Evolutionary conservation across 148 eudicot genomes (phyloP), one percentile per base, ranked within the genome.

Genomic region (Nyssa sinensis): DNA sequence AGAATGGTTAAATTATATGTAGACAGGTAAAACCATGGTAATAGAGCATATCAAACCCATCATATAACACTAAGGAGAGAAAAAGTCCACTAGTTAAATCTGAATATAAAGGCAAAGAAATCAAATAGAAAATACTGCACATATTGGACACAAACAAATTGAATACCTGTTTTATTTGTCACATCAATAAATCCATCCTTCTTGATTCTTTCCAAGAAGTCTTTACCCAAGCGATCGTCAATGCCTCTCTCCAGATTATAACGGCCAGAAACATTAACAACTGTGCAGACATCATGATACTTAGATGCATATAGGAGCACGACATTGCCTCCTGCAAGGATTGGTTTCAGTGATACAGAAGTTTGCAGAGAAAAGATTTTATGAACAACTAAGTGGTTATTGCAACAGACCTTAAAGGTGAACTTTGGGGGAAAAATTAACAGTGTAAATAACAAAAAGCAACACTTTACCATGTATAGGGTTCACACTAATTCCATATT

Each of bases 291-390:
- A 81, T 90, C 97, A 71, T 87, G 93, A 85, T 92, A 90, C 74
- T 88, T 92, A 3, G 98, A 94, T 70, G 95, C 97, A 81, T 94
- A 94, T 17, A 94, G 75, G 51, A 94, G 87, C 73, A 94, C 98
- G 69, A 82, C 89, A 81, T 75, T 79, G 3, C 92, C 98, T 62
- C 98, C 98, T 94, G 92, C 65, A 85, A 74, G 30, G 70, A 74
- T 31, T 25, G 23, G 24, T 63, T 66, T 57, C 64, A 17, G 63
- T 51, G 39, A 28, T 68, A 70, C n/a, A 34, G n/a, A n/a, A n/a
- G n/a, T 57, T 33, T 53, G 28, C 23, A 27, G 27, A 57, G 51
- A 32, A 44, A 79, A 44, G 13, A 31, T 34, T 1, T 34, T 12
- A 24, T 2, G 3, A 3, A 59, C 27, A 31, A 67, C 47, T 68